Evolutionary conservation across 352 stramenopile species (phyloP).

Genomic region (Phytophthora pini): DNA sequence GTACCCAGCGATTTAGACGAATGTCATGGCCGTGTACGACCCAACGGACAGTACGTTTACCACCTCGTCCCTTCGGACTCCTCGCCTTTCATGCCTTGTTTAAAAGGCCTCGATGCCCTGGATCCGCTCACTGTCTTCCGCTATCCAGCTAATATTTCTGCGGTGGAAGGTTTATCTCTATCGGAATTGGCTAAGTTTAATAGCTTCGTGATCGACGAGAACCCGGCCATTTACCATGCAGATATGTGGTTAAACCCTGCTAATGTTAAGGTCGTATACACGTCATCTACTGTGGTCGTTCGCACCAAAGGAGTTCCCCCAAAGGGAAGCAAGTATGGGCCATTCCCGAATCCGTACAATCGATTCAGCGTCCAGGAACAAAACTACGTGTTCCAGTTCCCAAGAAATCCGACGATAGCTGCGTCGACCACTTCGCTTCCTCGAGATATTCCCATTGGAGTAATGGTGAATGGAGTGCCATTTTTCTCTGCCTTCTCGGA

Average conservation of each 20-base stretch:
- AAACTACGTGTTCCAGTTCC: slow-evolving; percentile 74
- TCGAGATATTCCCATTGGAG: slow-evolving; percentile 53
- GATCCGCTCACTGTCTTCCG: slow-evolving; percentile 51
- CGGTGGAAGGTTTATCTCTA: slow-evolving; percentile 57
- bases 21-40: slow-evolving; percentile 54
- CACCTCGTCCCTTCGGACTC: slow-evolving; percentile 40
- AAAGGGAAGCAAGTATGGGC: slow-evolving; percentile 49
- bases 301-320: slow-evolving; percentile 62
- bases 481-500: slow-evolving; percentile 57
- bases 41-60: slow-evolving; percentile 63
- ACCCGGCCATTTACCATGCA: slow-evolving; percentile 22
- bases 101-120: slow-evolving; percentile 51
- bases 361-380: slow-evolving; percentile 47
- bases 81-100: slow-evolving; percentile 58
- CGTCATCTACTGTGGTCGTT: slow-evolving; percentile 58
- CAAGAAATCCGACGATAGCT: slow-evolving; percentile 43
- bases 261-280: slow-evolving; percentile 58
- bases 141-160: slow-evolving; percentile 50
- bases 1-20: slow-evolving; percentile 57
- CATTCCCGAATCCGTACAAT: slow-evolving; percentile 79
- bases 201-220: slow-evolving; percentile 63
- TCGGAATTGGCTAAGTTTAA: slow-evolving; percentile 55
- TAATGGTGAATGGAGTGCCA: slow-evolving; percentile 79
- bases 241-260: slow-evolving; percentile 64
- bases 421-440: slow-evolving; percentile 39